Percentiles rank a stretch among this genome's conserved stretches.
Evolutionary conservation across 2,329 filamentous ascomycete genomes (phyloP).

Genomic region (Ploettnerulaceae sp.): DNA sequence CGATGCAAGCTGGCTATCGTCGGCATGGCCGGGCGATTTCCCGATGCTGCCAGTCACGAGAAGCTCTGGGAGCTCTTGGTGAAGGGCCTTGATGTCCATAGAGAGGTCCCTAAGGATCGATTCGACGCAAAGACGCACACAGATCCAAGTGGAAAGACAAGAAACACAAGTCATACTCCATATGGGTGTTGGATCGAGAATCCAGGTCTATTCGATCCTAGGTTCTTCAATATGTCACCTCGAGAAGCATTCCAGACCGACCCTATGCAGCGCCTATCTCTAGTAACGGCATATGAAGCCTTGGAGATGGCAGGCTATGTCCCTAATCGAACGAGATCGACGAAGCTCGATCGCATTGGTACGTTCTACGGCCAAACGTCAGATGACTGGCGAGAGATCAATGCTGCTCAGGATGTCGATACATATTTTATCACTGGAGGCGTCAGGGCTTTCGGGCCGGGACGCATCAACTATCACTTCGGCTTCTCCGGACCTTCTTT

Average conservation of each 20-base stretch:
- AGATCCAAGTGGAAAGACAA: constrained; percentile 65
- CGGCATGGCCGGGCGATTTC: constrained; percentile 74
- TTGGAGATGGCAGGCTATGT: constrained; percentile 78
- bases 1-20: constrained; percentile 58
- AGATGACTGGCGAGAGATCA: constrained; percentile 34
- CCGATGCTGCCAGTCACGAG: constrained; percentile 65
- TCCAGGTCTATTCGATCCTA: constrained; percentile 72
- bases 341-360: constrained; percentile 40
- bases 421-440: constrained; percentile 34
- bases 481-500: constrained; percentile 40
- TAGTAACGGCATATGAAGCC: constrained; percentile 75
- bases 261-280: constrained; percentile 71
- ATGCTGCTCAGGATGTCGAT: constrained; percentile 31
- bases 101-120: constrained; percentile 59
- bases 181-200: constrained; percentile 69
- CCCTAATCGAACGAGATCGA: constrained; percentile 31
- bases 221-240: constrained; percentile 84
- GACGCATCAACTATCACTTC: constrained; percentile 39
- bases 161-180: constrained; percentile 72
- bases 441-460: constrained; percentile 33
- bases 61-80: constrained; percentile 71
- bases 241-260: constrained; percentile 76
- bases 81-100: constrained; percentile 70
- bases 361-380: constrained; percentile 33
- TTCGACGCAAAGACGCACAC: constrained; percentile 68